These are phyloP conservation scores for Fabrea salina DNA, from an alignment of 169 alveolate species.

Conservation along the genomic window DNA sequence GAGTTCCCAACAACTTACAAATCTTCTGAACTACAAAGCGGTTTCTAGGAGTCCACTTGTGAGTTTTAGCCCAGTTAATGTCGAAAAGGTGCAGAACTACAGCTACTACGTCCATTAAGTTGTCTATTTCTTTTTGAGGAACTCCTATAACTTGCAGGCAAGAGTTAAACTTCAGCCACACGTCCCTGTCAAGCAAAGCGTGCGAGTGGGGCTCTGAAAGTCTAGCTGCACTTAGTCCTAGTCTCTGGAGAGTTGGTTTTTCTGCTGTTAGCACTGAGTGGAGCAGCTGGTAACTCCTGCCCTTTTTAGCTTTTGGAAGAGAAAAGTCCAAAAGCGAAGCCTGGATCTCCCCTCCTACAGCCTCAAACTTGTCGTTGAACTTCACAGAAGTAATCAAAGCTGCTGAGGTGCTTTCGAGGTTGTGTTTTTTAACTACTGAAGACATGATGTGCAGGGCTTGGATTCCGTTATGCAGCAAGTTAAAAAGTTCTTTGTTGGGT, in stretches of 20 bases:
- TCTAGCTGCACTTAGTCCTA: slow-evolving; percentile 5
- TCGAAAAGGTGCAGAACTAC: slow-evolving; percentile 8
- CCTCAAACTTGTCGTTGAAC: not conserved
- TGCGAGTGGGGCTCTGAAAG: not conserved
- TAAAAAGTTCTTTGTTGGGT: not conserved
- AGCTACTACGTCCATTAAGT: not conserved
- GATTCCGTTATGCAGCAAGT: slow-evolving; percentile 20
- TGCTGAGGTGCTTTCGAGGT: slow-evolving; percentile 13
- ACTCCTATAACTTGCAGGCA: not conserved
- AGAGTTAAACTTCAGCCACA: not conserved
- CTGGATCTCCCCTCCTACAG: not conserved
- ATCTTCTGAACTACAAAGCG: not conserved
- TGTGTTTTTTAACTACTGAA: not conserved
- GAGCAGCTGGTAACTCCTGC: slow-evolving; percentile 8
- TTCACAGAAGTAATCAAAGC: not conserved
- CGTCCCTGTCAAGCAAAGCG: not conserved
- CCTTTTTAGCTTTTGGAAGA: slow-evolving; percentile 12
- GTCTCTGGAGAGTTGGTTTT: not conserved
- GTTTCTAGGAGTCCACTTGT: slow-evolving; percentile 17
- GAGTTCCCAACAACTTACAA: not conserved
- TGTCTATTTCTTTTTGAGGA: not conserved
- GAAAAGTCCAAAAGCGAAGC: slow-evolving; percentile 1
- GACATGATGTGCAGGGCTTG: slow-evolving; percentile 30
- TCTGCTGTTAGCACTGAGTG: not conserved
- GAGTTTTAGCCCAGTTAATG: not conserved